Evolutionary conservation across 1,139 yeast genomes (phyloP).

Genomic region (Saccharomyces pastorianus): DNA sequence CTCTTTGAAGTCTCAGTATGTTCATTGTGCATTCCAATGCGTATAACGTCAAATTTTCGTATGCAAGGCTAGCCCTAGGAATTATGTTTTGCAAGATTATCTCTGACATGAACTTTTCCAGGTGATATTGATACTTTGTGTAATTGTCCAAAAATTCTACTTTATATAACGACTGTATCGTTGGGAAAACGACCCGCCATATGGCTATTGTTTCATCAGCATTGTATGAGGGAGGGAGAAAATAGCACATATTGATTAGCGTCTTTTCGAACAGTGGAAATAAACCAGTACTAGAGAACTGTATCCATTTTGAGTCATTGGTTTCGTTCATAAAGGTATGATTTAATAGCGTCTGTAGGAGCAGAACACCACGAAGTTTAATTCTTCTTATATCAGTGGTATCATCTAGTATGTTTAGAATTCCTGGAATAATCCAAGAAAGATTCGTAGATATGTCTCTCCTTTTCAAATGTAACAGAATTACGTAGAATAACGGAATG

Average conservation of each 20-base stretch:
- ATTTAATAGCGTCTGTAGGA: conserved; percentile 16
- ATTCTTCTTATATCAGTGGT: conserved; percentile 21
- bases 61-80: conserved; percentile 21
- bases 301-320: conserved; percentile 13
- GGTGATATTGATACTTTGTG: conserved; percentile 5
- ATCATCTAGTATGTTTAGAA: conserved; percentile 28
- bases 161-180: conserved; percentile 16
- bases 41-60: conserved; percentile 17
- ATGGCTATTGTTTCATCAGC: conserved; percentile 14
- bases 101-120: conserved; percentile 19
- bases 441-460: conserved; percentile 23
- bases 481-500: conserved; percentile 21
- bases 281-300: conserved; percentile 23
- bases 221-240: conserved; percentile 24
- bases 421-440: conserved; percentile 32
- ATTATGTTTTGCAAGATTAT: conserved; percentile 21
- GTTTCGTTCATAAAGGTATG: conserved; percentile 8
- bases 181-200: conserved; percentile 20
- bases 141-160: conserved; percentile 10
- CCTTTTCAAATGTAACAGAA: conserved; percentile 15
- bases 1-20: conserved; percentile 9
- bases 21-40: conserved; percentile 8
- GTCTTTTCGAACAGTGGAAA: conserved; percentile 22
- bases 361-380: conserved; percentile 20
- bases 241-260: conserved; percentile 22